Conservation (phyloP, 352 stramenopile genomes). For the Globisporangium recalcitrans region DNA sequence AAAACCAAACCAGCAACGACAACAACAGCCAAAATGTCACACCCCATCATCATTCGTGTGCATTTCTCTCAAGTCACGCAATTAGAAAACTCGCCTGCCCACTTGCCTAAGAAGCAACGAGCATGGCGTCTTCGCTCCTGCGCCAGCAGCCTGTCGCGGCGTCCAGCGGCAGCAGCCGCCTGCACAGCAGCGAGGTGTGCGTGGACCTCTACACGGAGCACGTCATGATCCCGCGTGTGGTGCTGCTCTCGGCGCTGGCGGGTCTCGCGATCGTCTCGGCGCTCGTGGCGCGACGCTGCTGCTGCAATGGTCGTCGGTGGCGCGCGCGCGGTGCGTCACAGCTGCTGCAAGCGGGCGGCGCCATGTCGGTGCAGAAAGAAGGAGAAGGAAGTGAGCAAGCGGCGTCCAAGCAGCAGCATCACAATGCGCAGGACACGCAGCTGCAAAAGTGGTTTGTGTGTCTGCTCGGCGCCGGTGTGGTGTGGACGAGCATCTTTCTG, state of each 20-base stretch:
- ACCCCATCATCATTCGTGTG: too few relatives aligned
- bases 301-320: slow-evolving; percentile 5
- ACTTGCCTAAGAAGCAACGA: too few relatives aligned
- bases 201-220: slow-evolving; percentile 35
- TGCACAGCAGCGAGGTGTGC: not conserved
- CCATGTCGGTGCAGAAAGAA: not conserved
- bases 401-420: slow-evolving; percentile 7
- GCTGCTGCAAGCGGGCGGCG: slow-evolving; percentile 18
- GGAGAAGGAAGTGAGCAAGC: not conserved
- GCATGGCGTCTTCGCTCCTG: not conserved
- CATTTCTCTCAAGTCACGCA: too few relatives aligned
- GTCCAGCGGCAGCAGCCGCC: not conserved
- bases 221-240: slow-evolving; percentile 39
- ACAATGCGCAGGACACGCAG: not conserved
- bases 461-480: slow-evolving; percentile 24
- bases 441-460: slow-evolving; percentile 24
- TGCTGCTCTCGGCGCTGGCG: slow-evolving; percentile 25
- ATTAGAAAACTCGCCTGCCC: too few relatives aligned
- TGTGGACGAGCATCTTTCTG: slow-evolving; percentile 36
- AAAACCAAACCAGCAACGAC: too few relatives aligned
- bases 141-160: not conserved
- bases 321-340: slow-evolving; percentile 16
- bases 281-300: slow-evolving; percentile 11
- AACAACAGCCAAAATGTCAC: too few relatives aligned
- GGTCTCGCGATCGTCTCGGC: slow-evolving; percentile 14